Evolutionary conservation across 148 eudicot genomes (phyloP).

Genomic region (Heliosperma pusillum): DNA sequence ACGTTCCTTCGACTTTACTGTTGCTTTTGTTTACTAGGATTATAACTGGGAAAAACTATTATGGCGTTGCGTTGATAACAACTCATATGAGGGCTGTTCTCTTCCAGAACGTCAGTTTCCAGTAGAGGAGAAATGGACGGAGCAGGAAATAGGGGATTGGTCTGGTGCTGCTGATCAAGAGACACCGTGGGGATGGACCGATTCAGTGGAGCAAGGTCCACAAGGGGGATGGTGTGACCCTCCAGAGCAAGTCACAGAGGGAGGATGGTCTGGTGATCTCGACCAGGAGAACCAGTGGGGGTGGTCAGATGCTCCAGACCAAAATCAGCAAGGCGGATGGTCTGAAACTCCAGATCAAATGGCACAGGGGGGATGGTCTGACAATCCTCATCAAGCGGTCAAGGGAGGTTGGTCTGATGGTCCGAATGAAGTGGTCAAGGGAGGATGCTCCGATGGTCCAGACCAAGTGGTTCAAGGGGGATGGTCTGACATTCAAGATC

Average conservation of each 20-base stretch:
- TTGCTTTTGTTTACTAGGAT: constrained; percentile 54
- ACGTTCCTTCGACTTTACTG: neutral
- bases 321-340: neutral
- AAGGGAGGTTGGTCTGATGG: constrained; percentile 12
- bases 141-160: constrained; percentile 9
- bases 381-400: neutral
- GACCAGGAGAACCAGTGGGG: too few relatives aligned
- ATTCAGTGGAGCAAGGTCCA: constrained; percentile 7
- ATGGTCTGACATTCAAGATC: neutral
- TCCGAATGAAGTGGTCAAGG: constrained; percentile 1
- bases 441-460: constrained; percentile 7
- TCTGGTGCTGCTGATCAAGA: constrained; percentile 16
- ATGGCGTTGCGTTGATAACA: constrained; percentile 73
- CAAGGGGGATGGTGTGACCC: neutral
- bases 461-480: neutral
- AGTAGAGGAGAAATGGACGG: constrained; percentile 21
- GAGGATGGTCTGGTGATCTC: constrained; percentile 18
- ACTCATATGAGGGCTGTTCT: constrained; percentile 74
- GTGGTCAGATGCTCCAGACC: neutral
- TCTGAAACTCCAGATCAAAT: neutral
- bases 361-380: neutral
- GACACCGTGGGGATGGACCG: constrained; percentile 6
- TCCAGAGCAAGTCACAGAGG: neutral
- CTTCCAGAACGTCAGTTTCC: constrained; percentile 54
- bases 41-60: constrained; percentile 64